phyloP scores from a whole-genome alignment of 495 filamentous ascomycete species.

The Xylaria acuta region DNA sequence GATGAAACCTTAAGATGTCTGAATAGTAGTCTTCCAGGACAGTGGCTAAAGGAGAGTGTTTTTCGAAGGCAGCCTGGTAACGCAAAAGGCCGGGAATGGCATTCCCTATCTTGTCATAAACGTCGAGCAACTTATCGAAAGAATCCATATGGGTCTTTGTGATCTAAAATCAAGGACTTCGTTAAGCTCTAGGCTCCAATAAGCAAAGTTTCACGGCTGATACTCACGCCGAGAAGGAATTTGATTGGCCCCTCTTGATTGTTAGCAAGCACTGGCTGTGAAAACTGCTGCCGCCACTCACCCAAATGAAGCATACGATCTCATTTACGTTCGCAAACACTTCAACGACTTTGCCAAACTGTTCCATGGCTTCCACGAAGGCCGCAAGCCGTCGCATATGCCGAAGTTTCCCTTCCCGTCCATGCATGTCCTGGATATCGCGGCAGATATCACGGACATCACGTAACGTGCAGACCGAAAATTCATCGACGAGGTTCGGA shows the following conservation, averaged over 20 bases:
- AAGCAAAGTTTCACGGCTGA: not conserved
- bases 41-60: constrained; percentile 4
- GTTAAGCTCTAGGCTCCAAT: not conserved
- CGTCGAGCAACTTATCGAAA: constrained; percentile 14
- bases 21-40: constrained; percentile 17
- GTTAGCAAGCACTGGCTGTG: not conserved
- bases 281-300: not conserved
- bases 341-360: constrained; percentile 6
- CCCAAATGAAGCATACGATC: constrained; percentile 17
- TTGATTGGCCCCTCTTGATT: not conserved
- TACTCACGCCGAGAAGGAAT: constrained; percentile 4
- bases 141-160: not conserved
- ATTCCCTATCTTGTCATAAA: not conserved
- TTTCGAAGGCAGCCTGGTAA: not conserved
- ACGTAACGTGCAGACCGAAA: not conserved
- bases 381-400: constrained; percentile 5
- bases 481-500: not conserved
- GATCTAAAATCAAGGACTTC: not conserved
- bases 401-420: not conserved
- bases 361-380: constrained; percentile 13
- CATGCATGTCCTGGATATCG: not conserved
- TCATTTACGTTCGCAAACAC: not conserved
- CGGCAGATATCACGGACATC: not conserved
- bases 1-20: constrained; percentile 7
- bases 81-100: constrained; percentile 5